phyloP scores from a whole-genome alignment of 139 green algal genomes.

The Picochlorum sp. region DNA sequence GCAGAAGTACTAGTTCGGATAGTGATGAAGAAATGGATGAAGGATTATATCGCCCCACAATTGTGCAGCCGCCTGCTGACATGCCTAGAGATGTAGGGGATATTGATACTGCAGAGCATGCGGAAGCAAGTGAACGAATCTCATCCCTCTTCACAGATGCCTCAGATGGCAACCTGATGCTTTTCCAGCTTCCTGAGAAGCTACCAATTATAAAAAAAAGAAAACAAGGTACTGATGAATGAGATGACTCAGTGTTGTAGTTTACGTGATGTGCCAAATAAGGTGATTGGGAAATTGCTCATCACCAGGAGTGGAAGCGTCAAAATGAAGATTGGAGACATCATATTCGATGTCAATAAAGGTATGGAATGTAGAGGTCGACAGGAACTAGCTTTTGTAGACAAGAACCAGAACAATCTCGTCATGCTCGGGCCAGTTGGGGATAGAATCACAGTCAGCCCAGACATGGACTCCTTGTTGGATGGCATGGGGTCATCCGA shows the following conservation, averaged over 20 bases:
- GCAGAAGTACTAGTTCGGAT: background rate
- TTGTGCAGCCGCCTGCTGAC: background rate
- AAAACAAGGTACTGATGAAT: background rate
- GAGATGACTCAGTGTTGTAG: background rate
- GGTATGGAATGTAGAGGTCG: constrained; percentile 39
- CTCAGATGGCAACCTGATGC: constrained; percentile 31
- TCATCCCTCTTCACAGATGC: constrained; percentile 5
- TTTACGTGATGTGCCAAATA: constrained; percentile 3
- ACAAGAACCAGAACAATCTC: constrained; percentile 17
- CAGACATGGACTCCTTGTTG: constrained; percentile 49
- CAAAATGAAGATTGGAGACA: constrained; percentile 60
- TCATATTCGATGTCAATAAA: constrained; percentile 53
- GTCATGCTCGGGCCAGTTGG: constrained; percentile 41
- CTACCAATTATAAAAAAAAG: constrained; percentile 26
- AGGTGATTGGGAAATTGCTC: constrained; percentile 20
- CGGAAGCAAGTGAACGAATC: background rate
- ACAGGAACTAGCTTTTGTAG: constrained; percentile 49
- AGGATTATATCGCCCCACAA: background rate
- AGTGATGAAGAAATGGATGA: background rate
- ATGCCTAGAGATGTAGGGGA: background rate
- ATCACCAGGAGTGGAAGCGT: constrained; percentile 53
- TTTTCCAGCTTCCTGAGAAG: constrained; percentile 49
- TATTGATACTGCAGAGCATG: background rate
- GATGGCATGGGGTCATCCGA: constrained; percentile 4
- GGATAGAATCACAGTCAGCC: constrained; percentile 42